A percentile compares a stretch with the other conserved stretches of the same genome.
These are phyloP conservation scores for Ordospora colligata DNA, from an alignment of 371 early-diverging fungal species.

Conservation along the genomic window DNA sequence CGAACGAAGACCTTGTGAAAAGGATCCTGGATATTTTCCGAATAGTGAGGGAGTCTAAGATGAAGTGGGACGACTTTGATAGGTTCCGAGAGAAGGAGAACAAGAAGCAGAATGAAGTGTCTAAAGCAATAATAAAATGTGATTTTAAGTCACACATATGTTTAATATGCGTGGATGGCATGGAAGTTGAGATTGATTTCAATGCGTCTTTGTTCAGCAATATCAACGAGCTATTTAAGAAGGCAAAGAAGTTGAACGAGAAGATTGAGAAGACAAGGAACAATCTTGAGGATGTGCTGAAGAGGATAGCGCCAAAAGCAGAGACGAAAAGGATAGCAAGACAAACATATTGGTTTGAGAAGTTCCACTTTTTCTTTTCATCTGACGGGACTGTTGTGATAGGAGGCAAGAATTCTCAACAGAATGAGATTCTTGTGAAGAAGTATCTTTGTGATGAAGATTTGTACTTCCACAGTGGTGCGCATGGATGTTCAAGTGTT, in stretches of 20 bases:
- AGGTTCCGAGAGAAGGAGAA: constrained; percentile 55
- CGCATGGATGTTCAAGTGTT: constrained; percentile 83
- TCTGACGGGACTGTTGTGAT: constrained; percentile 79
- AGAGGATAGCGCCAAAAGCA: constrained; percentile 32
- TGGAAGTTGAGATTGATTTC: constrained; percentile 32
- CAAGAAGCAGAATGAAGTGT: constrained; percentile 37
- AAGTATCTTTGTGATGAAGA: constrained; percentile 67
- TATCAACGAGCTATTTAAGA: constrained; percentile 46
- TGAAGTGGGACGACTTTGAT: constrained; percentile 58
- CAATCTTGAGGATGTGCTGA: constrained; percentile 48
- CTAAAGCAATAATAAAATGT: constrained; percentile 43
- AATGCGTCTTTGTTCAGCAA: constrained; percentile 24
- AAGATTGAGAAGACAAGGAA: constrained; percentile 55
- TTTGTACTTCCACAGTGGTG: constrained; percentile 86
- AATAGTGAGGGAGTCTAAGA: constrained; percentile 40
- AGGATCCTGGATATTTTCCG: constrained; percentile 45
- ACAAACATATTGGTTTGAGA: constrained; percentile 95
- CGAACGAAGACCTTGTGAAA: constrained; percentile 38
- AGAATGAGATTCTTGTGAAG: constrained; percentile 84
- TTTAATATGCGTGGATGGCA: constrained; percentile 30
- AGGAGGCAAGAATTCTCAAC: constrained; percentile 85
- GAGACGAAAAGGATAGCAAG: constrained; percentile 57
- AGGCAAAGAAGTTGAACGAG: constrained; percentile 53
- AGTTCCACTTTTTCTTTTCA: constrained; percentile 90
- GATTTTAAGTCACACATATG: constrained; percentile 55